Conservation (phyloP, 2,329 filamentous ascomycete species). For the Sporothrix humicola region DNA sequence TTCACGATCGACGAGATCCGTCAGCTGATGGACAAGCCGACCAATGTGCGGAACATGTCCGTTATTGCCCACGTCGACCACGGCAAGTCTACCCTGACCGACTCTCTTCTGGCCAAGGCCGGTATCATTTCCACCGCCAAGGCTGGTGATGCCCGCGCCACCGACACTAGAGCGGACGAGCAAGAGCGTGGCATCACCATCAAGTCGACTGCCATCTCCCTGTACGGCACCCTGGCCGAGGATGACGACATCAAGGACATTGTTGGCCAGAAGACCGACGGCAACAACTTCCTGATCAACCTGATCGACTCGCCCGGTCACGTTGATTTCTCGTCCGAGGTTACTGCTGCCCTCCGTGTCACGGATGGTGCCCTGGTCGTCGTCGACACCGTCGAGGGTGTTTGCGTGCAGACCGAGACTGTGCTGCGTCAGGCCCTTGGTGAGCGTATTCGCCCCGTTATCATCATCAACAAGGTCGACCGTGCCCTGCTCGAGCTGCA, state of each 20-base stretch:
- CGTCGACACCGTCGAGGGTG: conserved; percentile 99
- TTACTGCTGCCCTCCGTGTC: conserved; percentile 99
- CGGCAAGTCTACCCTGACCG: conserved; percentile 99
- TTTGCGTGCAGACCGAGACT: conserved; percentile 99
- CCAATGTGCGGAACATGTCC: conserved; percentile 63
- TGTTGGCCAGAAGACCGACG: conserved; percentile 81
- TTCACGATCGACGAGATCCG: conserved; percentile 98
- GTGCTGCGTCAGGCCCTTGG: conserved; percentile 97
- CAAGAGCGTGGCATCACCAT: conserved; percentile 99
- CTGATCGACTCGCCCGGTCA: conserved; percentile 99
- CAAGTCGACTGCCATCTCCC: conserved; percentile 99
- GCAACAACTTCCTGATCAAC: conserved; percentile 99
- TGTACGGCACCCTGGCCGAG: conserved; percentile 83
- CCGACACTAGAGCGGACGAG: conserved; percentile 95
- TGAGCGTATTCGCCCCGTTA: conserved; percentile 99
- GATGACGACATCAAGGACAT: conserved; percentile 95
- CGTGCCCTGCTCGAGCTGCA: conserved; percentile 99
- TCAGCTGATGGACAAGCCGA: conserved; percentile 76
- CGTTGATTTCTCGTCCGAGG: conserved; percentile 99
- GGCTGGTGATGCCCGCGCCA: conserved; percentile 94
- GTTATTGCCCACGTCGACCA: conserved; percentile 99
- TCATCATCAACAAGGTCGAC: conserved; percentile 99
- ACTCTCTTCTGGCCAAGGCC: conserved; percentile 97
- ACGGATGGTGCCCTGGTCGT: conserved; percentile 99
- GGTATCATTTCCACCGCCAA: conserved; percentile 99